Percentiles rank a stretch among this genome's conserved stretches.
Evolutionary conservation across 495 filamentous ascomycete genomes (phyloP).

Genomic region (Tricharina praecox): DNA sequence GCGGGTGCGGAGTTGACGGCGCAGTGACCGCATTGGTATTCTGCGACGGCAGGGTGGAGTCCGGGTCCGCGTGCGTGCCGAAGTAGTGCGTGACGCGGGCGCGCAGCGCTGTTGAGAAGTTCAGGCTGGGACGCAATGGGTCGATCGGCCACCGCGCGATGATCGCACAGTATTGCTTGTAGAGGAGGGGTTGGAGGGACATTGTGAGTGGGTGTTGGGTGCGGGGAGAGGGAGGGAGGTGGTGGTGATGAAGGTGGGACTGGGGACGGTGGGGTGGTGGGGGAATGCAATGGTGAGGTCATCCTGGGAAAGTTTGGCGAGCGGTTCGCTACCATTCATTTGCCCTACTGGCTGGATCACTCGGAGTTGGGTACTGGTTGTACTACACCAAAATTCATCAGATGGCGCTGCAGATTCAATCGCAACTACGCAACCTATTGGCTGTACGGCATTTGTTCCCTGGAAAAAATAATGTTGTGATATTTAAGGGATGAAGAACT

Average conservation of each 20-base stretch:
- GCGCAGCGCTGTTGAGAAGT: slow-evolving; percentile 12
- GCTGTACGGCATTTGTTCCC: no score
- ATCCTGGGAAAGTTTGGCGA: no score
- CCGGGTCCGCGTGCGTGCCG: slow-evolving; percentile 2
- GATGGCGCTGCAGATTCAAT: no score
- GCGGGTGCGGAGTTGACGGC: slow-evolving; percentile 24
- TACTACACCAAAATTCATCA: no score
- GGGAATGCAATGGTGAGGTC: background rate
- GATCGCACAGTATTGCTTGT: slow-evolving; percentile 30
- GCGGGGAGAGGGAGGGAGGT: background rate
- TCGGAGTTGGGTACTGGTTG: no score
- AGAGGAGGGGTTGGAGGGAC: slow-evolving; percentile 27
- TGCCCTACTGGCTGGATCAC: no score
- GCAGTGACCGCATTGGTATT: slow-evolving; percentile 7
- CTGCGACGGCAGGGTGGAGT: slow-evolving; percentile 2
- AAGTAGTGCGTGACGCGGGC: slow-evolving; percentile 12
- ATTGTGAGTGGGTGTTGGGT: background rate
- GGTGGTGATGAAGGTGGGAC: background rate
- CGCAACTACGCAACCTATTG: no score
- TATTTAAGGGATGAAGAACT: no score
- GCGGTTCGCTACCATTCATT: no score
- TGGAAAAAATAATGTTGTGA: no score
- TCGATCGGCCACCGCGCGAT: slow-evolving; percentile 22
- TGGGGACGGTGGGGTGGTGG: background rate
- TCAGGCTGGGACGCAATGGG: slow-evolving; percentile 17